Evolutionary conservation across 768 basidiomycete species (phyloP).

Genomic region (Suillus clintonianus): DNA sequence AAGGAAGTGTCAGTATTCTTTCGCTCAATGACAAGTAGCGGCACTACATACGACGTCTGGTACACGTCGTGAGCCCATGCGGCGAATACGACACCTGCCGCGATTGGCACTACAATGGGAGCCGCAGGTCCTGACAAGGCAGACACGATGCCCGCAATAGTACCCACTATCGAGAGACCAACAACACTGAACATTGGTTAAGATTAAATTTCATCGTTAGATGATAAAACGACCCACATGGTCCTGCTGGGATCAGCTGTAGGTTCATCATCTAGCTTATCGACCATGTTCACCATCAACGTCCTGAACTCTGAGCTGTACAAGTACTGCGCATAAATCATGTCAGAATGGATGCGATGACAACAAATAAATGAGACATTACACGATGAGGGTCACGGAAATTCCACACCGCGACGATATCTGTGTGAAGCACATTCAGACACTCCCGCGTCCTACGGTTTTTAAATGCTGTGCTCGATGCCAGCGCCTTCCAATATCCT

Average conservation of each 20-base stretch:
- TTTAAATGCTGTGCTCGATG: conserved; percentile 10
- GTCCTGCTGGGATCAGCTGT: neutral
- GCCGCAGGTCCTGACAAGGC: neutral
- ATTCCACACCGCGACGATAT: conserved; percentile 21
- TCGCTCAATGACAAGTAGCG: neutral
- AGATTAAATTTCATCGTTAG: neutral
- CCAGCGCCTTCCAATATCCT: conserved; percentile 22
- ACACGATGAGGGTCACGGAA: conserved; percentile 7
- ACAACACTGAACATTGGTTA: neutral
- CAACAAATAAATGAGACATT: neutral
- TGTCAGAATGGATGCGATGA: neutral
- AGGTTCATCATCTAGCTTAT: neutral
- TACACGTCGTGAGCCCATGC: neutral
- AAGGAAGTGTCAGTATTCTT: neutral
- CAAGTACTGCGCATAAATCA: neutral
- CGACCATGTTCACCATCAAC: neutral
- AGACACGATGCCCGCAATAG: neutral
- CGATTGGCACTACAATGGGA: neutral
- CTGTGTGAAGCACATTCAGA: conserved; percentile 15
- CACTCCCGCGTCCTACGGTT: neutral
- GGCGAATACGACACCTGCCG: neutral
- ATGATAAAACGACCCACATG: too few relatives aligned
- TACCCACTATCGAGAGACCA: neutral
- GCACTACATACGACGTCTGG: neutral
- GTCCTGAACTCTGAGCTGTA: conserved; percentile 2